Evolutionary conservation across 1,139 yeast species (phyloP), one percentile per base, ranked within the genome.

Genomic region (Eremothecium coryli): DNA sequence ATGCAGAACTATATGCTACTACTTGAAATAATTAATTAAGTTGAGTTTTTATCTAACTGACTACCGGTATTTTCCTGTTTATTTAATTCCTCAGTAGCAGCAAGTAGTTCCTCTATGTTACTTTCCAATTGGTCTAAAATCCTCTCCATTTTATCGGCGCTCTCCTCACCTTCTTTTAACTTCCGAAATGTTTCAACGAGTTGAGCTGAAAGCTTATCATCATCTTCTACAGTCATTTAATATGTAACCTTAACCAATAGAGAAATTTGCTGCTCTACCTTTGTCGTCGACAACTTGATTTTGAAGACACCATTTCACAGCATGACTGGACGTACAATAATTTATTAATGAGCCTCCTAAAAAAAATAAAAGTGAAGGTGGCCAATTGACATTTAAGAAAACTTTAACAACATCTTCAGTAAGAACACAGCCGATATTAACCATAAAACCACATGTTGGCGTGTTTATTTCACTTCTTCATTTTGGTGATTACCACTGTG

Each of bases 101-200:
- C 49, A 30, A 71, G 43, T 17, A 71, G 57, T 8, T 56, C 59
- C 33, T 71, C 77, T 61, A 76, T 67, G 43, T 70, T 71, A 20
- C 63, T 65, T 45, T 76, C 82, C 29, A 76, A 57, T 18, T 61
- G 56, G 44, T 74, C 80, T 27, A 76, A 59, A 68, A 71, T 65
- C 39, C 61, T 58, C 50, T 76, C 84, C 43, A 76, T 58, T 36
- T 61, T 67, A 4, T 58, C 56, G 0, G 81, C 81, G 7, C 74
- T 69, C 33, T 58, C 53, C 47, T 76, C 82, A 2, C 79, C 82
- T 36, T 73, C 74, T 34, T 65, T 65, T 31, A 76, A 56, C 44
- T 70, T 64, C 45, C 65, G 61, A 18, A 46, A 44, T 11, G 46
- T 45, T 12, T 44, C 48, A n/a, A 27, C n/a, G 30, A 27, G 17